Conservation (phyloP, 2,329 filamentous ascomycete genomes). For the Fusarium udum region DNA sequence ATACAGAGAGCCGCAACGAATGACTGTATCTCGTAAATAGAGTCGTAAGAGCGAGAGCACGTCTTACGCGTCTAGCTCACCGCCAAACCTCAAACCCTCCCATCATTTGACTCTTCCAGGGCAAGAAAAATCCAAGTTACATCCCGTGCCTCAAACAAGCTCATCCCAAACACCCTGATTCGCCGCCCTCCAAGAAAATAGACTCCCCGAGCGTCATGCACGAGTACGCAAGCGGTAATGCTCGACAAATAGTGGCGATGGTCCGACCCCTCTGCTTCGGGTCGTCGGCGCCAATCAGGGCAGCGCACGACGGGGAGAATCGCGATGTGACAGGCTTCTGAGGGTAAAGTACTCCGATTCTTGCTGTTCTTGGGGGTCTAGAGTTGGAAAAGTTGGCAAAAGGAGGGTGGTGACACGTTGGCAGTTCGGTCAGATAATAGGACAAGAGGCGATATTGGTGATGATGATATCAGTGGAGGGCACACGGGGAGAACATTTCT, state of each 20-base stretch:
- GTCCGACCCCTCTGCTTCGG: conserved; percentile 33
- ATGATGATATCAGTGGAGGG: not conserved
- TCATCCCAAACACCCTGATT: conserved; percentile 17
- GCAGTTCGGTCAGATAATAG: not conserved
- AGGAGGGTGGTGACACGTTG: not conserved
- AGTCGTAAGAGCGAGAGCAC: fast-evolving
- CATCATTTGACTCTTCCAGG: not conserved
- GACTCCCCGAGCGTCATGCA: conserved; percentile 36
- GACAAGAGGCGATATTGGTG: not conserved
- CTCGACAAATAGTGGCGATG: conserved; percentile 31
- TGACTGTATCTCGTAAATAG: not conserved
- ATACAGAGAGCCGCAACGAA: not conserved
- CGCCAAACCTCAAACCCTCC: not conserved
- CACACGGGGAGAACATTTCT: conserved; percentile 14
- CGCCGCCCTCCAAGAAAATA: conserved; percentile 25
- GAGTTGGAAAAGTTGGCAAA: conserved; percentile 2
- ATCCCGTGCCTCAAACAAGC: conserved; percentile 25
- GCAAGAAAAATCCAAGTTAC: not conserved
- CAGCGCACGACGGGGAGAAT: conserved; percentile 18
- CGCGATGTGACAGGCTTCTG: conserved; percentile 16
- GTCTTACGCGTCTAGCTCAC: not conserved
- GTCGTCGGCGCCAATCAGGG: conserved; percentile 36
- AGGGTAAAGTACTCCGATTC: not conserved
- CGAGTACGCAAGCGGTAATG: conserved; percentile 34
- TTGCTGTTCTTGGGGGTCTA: not conserved